Conservation (phyloP, 2,329 filamentous ascomycete species). For the Geosmithia flava region DNA sequence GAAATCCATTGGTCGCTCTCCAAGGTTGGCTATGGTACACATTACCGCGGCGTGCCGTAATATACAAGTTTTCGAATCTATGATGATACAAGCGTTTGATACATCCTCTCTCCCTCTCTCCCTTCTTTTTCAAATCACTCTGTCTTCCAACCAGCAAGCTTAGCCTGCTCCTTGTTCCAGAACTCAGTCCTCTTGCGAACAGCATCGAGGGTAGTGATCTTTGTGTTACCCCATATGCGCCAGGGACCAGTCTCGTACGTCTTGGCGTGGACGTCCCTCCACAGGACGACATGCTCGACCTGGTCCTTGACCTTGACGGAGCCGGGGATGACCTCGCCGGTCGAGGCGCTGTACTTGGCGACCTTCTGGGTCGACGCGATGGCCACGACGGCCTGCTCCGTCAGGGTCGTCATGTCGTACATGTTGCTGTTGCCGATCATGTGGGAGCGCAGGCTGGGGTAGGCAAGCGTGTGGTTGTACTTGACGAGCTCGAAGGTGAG, state of each 20-base stretch:
- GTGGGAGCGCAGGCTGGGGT: constrained; percentile 42
- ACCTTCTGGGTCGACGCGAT: constrained; percentile 45
- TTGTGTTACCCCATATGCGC: constrained; percentile 53
- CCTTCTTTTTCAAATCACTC: background rate
- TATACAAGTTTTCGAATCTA: background rate
- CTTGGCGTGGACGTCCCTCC: constrained; percentile 28
- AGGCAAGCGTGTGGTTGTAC: constrained; percentile 27
- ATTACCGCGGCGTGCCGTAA: background rate
- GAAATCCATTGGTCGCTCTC: background rate
- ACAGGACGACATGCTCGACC: constrained; percentile 53
- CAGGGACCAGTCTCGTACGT: constrained; percentile 40
- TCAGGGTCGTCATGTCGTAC: constrained; percentile 20
- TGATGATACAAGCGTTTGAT: background rate
- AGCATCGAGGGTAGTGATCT: constrained; percentile 35
- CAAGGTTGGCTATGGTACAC: background rate
- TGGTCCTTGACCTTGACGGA: constrained; percentile 35
- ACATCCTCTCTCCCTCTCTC: background rate
- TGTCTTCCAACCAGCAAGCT: constrained; percentile 17
- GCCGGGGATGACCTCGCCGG: constrained; percentile 28
- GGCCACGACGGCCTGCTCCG: constrained; percentile 45
- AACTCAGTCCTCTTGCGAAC: constrained; percentile 22
- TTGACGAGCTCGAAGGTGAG: constrained; percentile 42
- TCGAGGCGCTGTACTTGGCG: constrained; percentile 22
- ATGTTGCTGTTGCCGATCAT: constrained; percentile 34
- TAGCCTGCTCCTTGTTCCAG: constrained; percentile 18